Evolutionary conservation across 768 basidiomycete genomes (phyloP).

Genomic region (Strobilomyces echinocephalus): DNA sequence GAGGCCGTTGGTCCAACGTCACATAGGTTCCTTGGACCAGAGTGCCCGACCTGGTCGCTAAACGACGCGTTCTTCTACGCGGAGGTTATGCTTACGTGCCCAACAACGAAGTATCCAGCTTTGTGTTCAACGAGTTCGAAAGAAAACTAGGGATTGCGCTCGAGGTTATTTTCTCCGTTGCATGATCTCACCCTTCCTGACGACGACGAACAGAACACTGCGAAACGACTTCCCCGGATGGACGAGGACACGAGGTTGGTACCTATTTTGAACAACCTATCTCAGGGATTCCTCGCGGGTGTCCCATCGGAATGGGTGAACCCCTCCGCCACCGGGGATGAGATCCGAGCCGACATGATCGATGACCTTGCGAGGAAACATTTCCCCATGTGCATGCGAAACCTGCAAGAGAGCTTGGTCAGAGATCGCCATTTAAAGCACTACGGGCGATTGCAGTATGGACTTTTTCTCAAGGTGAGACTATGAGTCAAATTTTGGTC

Average conservation of each 20-base stretch:
- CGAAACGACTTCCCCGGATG: conserved; percentile 80
- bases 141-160: conserved; percentile 65
- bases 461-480: conserved; percentile 87
- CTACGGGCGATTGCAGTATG: conserved; percentile 85
- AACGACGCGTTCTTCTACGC: conserved; percentile 70
- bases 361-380: conserved; percentile 81
- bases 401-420: conserved; percentile 73
- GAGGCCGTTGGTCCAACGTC: not conserved
- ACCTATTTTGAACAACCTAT: conserved; percentile 86
- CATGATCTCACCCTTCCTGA: not conserved
- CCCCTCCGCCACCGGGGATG: conserved; percentile 50
- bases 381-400: conserved; percentile 95
- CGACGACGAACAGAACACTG: conserved; percentile 57
- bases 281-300: conserved; percentile 90
- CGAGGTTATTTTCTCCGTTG: conserved; percentile 47
- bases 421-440: conserved; percentile 87
- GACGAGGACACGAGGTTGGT: conserved; percentile 92
- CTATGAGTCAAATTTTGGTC: not conserved
- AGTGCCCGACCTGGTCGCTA: conserved; percentile 88
- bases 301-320: conserved; percentile 78
- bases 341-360: conserved; percentile 91
- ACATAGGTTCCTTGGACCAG: conserved; percentile 90
- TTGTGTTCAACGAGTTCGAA: conserved; percentile 86
- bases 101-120: conserved; percentile 67
- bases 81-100: conserved; percentile 90